Evolutionary conservation across 257 asterid species (phyloP).

Genomic region (Parsonsia alboflavescens): DNA sequence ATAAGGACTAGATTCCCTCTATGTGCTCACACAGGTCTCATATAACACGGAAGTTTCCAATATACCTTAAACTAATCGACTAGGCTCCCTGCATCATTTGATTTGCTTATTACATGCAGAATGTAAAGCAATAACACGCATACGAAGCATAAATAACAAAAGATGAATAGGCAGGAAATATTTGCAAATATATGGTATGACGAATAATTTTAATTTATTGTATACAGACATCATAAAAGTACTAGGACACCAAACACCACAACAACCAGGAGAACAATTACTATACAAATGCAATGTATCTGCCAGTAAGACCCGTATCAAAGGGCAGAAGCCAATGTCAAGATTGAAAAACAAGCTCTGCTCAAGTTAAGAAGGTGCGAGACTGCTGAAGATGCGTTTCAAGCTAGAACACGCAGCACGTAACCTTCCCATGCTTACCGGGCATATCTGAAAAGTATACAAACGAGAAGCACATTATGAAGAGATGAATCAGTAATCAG

Average conservation of each 20-base stretch:
- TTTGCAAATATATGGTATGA: neutral
- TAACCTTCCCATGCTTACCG: constrained; percentile 54
- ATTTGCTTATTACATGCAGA: neutral
- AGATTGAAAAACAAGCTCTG: neutral
- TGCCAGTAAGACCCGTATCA: neutral
- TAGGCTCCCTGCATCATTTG: neutral
- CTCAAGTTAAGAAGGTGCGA: constrained; percentile 36
- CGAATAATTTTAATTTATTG: constrained; percentile 1
- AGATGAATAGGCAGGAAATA: neutral
- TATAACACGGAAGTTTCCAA: neutral
- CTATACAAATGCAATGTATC: constrained; percentile 12
- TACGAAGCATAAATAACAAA: neutral
- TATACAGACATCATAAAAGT: neutral
- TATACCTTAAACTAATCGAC: neutral
- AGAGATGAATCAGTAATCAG: neutral
- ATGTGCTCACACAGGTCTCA: neutral
- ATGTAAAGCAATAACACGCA: neutral
- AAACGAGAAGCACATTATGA: neutral
- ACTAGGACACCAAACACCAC: neutral
- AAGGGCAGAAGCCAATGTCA: neutral
- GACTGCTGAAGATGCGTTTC: constrained; percentile 88
- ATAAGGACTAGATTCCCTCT: too few relatives aligned
- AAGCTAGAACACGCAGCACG: constrained; percentile 75
- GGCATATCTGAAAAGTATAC: constrained; percentile 48
- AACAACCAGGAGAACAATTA: neutral